These are phyloP conservation scores for Pyricularia sp. DNA, from an alignment of 2,329 filamentous ascomycete genomes.

Conservation along the genomic window DNA sequence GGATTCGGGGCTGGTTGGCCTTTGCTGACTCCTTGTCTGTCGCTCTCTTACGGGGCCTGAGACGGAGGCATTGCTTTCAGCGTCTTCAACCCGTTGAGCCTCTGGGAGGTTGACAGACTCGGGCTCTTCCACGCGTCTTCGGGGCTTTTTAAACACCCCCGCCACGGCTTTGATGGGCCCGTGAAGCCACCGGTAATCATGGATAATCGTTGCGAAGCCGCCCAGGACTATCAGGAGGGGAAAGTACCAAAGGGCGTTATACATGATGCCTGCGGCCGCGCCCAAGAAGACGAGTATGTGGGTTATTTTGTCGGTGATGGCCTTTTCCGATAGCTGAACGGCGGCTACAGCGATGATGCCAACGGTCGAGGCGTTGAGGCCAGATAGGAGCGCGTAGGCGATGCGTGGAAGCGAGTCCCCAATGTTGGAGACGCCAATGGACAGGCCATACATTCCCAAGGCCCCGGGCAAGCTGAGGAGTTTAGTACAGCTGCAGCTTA, in stretches of 20 bases:
- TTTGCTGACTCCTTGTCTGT: neutral
- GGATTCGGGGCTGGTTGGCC: neutral
- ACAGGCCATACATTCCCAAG: conserved; percentile 54
- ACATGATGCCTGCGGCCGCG: conserved; percentile 52
- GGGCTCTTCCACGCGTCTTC: neutral
- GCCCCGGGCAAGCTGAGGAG: conserved; percentile 48
- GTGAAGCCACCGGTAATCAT: conserved; percentile 43
- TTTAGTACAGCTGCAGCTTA: neutral
- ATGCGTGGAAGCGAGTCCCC: conserved; percentile 42
- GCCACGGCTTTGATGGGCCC: conserved; percentile 13
- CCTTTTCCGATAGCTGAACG: conserved; percentile 52
- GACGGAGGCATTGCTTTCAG: neutral
- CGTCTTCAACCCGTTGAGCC: neutral
- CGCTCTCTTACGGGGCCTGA: neutral
- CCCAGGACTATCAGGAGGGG: conserved; percentile 47
- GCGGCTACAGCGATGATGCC: conserved; percentile 60
- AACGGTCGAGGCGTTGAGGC: conserved; percentile 59
- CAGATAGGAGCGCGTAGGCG: conserved; percentile 57
- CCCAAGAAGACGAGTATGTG: conserved; percentile 50
- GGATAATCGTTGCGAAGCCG: conserved; percentile 37
- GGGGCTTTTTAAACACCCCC: neutral
- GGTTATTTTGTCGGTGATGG: conserved; percentile 51
- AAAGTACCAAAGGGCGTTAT: conserved; percentile 66
- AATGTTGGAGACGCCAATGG: conserved; percentile 50
- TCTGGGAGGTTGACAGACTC: neutral